phyloP scores from a whole-genome alignment of 768 basidiomycete genomes.

The Russula ochroleuca region DNA sequence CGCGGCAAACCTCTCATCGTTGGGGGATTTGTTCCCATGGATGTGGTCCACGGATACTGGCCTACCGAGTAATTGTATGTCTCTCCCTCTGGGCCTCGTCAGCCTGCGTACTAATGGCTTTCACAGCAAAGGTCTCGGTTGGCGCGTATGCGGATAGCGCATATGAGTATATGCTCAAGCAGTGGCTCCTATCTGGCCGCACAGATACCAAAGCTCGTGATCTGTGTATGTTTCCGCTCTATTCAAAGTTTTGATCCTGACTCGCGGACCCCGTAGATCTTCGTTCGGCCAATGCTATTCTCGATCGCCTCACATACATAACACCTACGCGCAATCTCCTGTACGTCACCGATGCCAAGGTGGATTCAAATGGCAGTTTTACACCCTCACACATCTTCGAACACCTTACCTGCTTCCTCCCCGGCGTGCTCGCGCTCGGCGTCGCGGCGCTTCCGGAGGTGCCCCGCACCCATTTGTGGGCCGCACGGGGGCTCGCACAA shows the following conservation, averaged over 20 bases:
- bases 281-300: slow-evolving; percentile 54
- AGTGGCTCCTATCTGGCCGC: slow-evolving; percentile 62
- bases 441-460: slow-evolving; percentile 56
- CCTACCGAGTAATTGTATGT: slow-evolving; percentile 44
- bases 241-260: not conserved
- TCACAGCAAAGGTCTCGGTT: slow-evolving; percentile 43
- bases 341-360: slow-evolving; percentile 60
- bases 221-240: slow-evolving; percentile 50
- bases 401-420: slow-evolving; percentile 77
- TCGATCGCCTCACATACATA: slow-evolving; percentile 61
- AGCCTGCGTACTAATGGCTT: slow-evolving; percentile 30
- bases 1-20: slow-evolving; percentile 39
- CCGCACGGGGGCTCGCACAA: slow-evolving; percentile 68
- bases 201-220: slow-evolving; percentile 58
- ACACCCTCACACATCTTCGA: slow-evolving; percentile 53
- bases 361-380: slow-evolving; percentile 4
- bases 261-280: slow-evolving; percentile 43
- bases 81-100: not conserved
- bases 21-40: slow-evolving; percentile 57
- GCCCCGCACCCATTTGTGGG: slow-evolving; percentile 63
- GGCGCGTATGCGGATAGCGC: slow-evolving; percentile 69
- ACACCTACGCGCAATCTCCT: slow-evolving; percentile 61
- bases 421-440: slow-evolving; percentile 71
- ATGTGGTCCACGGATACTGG: slow-evolving; percentile 49
- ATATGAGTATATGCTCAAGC: slow-evolving; percentile 76